Conservation (phyloP, 23 red algal genomes). For the Gracilaria domingensis region DNA sequence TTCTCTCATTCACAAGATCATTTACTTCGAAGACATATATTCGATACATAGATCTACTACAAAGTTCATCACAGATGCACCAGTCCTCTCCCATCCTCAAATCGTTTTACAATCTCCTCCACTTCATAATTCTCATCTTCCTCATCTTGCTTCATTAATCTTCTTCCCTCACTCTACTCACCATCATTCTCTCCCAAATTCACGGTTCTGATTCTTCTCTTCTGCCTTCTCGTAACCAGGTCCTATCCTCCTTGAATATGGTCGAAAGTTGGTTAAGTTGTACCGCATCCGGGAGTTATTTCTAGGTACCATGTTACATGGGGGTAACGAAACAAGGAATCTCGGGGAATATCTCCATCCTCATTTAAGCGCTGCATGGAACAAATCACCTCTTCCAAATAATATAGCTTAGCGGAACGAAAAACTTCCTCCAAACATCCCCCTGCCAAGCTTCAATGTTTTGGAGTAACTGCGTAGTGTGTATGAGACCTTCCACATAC, state of each 20-base stretch:
- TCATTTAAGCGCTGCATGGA: background rate
- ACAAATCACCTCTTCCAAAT: constrained; percentile 19
- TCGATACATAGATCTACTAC: no score
- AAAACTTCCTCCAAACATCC: background rate
- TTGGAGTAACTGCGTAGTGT: background rate
- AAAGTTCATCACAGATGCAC: no score
- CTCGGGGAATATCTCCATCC: background rate
- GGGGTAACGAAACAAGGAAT: constrained; percentile 11
- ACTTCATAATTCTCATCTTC: no score
- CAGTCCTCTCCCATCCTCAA: no score
- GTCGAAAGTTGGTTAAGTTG: background rate
- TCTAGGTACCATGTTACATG: constrained; percentile 10
- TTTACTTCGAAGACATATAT: no score
- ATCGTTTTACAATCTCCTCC: no score
- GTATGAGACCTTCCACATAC: constrained; percentile 1
- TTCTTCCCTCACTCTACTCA: no score
- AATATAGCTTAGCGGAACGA: constrained; percentile 12
- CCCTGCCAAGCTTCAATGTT: background rate
- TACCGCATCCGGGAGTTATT: constrained; percentile 11
- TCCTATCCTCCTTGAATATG: background rate
- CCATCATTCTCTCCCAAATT: no score
- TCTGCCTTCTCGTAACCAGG: no score
- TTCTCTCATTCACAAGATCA: no score
- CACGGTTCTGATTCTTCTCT: no score
- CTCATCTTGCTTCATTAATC: no score